A percentile compares a stretch with the other conserved stretches of the same genome.
Conservation (phyloP, 352 stramenopile species). For the Phytopythium cucurbitacearum region DNA sequence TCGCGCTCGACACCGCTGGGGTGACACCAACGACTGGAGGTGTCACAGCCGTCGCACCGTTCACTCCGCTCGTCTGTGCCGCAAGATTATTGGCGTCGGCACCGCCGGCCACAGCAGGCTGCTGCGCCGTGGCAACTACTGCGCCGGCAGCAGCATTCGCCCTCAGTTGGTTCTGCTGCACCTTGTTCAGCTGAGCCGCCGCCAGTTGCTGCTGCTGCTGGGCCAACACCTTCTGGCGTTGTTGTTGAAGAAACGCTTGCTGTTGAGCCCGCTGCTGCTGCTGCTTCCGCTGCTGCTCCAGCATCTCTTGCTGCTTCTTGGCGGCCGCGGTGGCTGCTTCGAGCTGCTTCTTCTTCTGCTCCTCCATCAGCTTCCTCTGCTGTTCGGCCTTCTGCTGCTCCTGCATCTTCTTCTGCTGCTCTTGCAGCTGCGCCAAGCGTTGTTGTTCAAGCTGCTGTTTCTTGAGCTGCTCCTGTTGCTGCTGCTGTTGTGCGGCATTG, state of each 20-base stretch:
- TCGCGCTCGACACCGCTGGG: background rate
- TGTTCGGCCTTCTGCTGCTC: slow-evolving; percentile 60
- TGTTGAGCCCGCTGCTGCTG: slow-evolving; percentile 57
- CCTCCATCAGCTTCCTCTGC: slow-evolving; percentile 60
- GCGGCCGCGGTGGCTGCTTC: slow-evolving; percentile 46
- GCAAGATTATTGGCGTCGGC: too few species aligned
- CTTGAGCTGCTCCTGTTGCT: slow-evolving; percentile 54
- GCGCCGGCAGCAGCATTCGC: slow-evolving; percentile 13
- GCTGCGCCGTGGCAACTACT: slow-evolving; percentile 8
- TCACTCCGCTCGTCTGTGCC: slow-evolving; percentile 2
- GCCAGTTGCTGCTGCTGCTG: slow-evolving; percentile 17
- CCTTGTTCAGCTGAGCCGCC: slow-evolving; percentile 26
- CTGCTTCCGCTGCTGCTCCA: slow-evolving; percentile 62
- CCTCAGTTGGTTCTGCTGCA: slow-evolving; percentile 32
- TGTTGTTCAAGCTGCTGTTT: slow-evolving; percentile 64
- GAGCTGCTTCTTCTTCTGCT: slow-evolving; percentile 68
- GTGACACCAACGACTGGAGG: background rate
- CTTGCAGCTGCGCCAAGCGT: slow-evolving; percentile 47
- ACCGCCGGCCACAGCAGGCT: slow-evolving; percentile 8
- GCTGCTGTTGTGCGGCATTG: slow-evolving; percentile 14
- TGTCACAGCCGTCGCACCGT: slow-evolving; percentile 13
- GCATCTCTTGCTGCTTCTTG: slow-evolving; percentile 58
- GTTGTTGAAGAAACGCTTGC: slow-evolving; percentile 35
- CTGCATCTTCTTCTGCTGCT: slow-evolving; percentile 69
- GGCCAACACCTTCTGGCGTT: slow-evolving; percentile 10